Conservation (phyloP, 2,329 filamentous ascomycete genomes). For the Aaosphaeria arxii region DNA sequence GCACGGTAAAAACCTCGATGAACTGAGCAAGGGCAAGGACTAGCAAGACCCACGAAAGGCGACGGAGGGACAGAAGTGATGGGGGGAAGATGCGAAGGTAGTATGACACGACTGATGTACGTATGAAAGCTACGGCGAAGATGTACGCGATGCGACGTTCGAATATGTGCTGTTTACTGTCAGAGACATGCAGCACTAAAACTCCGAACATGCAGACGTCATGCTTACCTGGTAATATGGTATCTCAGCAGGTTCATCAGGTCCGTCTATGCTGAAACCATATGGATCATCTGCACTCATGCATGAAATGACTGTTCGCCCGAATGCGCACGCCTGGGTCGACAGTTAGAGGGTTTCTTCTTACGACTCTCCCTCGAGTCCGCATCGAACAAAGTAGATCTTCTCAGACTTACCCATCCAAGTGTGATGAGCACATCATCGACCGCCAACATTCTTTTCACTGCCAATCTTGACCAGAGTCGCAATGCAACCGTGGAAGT, state of each 20-base stretch:
- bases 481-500: conserved; percentile 18
- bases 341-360: background rate
- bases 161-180: conserved; percentile 17
- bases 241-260: conserved; percentile 14
- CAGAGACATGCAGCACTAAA: conserved; percentile 2
- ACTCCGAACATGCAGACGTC: background rate
- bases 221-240: conserved; percentile 14
- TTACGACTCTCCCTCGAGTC: background rate
- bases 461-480: conserved; percentile 19
- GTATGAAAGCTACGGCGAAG: conserved; percentile 28
- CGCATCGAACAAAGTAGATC: background rate
- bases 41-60: conserved; percentile 16
- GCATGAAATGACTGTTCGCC: conserved; percentile 21
- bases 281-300: conserved; percentile 23
- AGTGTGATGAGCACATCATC: conserved; percentile 22
- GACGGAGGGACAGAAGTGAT: conserved; percentile 12
- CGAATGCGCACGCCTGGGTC: conserved; percentile 15
- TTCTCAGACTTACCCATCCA: conserved; percentile 10
- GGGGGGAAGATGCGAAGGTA: conserved; percentile 36
- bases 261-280: conserved; percentile 22
- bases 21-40: conserved; percentile 15
- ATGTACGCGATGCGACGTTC: conserved; percentile 34
- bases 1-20: conserved; percentile 18
- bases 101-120: conserved; percentile 34
- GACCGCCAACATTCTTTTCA: conserved; percentile 19